phyloP scores from a whole-genome alignment of 129 eudicot species.

The Calendula officinalis region DNA sequence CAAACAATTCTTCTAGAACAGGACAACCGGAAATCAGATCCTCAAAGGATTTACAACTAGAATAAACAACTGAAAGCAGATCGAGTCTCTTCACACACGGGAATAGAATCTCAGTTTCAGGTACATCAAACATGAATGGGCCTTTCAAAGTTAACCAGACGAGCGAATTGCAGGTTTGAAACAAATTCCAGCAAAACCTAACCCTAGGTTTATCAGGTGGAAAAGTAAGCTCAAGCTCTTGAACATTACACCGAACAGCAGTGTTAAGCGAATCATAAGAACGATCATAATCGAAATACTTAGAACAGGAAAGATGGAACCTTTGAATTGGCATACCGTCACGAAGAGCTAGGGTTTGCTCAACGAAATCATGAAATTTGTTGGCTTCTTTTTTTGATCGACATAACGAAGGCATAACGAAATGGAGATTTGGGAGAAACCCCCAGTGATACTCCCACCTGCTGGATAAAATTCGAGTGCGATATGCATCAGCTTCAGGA shows the following conservation, averaged over 20 bases:
- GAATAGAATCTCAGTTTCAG: neutral
- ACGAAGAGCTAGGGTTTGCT: conserved; percentile 17
- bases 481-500: neutral
- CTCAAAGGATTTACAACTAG: neutral
- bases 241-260: conserved; percentile 8
- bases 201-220: conserved; percentile 12
- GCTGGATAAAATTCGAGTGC: neutral
- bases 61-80: conserved; percentile 15
- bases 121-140: conserved; percentile 18
- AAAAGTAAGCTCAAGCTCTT: conserved; percentile 17
- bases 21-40: conserved; percentile 31
- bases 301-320: conserved; percentile 20
- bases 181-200: conserved; percentile 21
- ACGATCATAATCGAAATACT: conserved; percentile 14
- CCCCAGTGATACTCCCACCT: neutral
- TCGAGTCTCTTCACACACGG: conserved; percentile 18
- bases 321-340: conserved; percentile 7
- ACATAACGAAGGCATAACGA: neutral
- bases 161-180: neutral
- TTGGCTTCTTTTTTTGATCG: neutral
- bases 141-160: conserved; percentile 25
- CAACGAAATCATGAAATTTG: conserved; percentile 23
- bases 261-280: conserved; percentile 1
- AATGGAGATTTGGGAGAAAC: conserved; percentile 20
- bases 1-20: conserved; percentile 20